Conservation (phyloP, 306 rosid genomes). For the Carpinus viminea region DNA sequence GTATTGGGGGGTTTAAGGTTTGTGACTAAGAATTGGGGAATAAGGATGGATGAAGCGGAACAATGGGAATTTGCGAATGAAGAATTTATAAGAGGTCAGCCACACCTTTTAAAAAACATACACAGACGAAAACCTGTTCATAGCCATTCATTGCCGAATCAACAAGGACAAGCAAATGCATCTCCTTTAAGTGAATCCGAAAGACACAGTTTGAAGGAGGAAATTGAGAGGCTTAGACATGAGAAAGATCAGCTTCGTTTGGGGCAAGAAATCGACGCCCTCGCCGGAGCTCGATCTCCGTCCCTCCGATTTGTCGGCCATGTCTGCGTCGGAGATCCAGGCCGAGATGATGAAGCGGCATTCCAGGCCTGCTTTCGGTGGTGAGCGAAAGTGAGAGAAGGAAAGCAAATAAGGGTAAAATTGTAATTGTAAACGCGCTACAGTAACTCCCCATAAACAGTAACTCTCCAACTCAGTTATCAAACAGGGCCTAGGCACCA, state of each 20-base stretch:
- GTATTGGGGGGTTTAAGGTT: conserved; percentile 18
- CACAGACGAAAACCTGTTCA: conserved; percentile 82
- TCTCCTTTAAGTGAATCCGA: conserved; percentile 53
- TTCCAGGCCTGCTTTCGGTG: too few species aligned
- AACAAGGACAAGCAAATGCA: conserved; percentile 49
- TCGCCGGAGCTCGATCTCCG: too few species aligned
- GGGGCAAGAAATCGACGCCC: too few species aligned
- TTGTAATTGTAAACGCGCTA: too few species aligned
- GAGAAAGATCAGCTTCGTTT: conserved; percentile 55
- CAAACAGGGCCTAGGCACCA: too few species aligned
- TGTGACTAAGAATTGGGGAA: conserved; percentile 29
- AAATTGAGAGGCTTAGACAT: conserved; percentile 54
- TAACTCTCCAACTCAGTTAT: too few species aligned
- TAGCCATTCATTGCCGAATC: conserved; percentile 77
- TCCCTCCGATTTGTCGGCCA: too few species aligned
- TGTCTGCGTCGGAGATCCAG: too few species aligned
- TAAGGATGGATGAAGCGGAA: conserved; percentile 80
- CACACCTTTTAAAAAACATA: conserved; percentile 74
- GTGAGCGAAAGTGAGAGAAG: too few species aligned
- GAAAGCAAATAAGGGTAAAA: too few species aligned
- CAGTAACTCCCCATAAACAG: too few species aligned
- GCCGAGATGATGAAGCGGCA: too few species aligned
- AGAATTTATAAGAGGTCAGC: conserved; percentile 72
- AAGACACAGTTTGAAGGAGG: conserved; percentile 46
- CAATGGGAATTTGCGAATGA: conserved; percentile 91